Evolutionary conservation across 495 filamentous ascomycete species (phyloP).

Genomic region (Hypoxylon lienhwacheense): DNA sequence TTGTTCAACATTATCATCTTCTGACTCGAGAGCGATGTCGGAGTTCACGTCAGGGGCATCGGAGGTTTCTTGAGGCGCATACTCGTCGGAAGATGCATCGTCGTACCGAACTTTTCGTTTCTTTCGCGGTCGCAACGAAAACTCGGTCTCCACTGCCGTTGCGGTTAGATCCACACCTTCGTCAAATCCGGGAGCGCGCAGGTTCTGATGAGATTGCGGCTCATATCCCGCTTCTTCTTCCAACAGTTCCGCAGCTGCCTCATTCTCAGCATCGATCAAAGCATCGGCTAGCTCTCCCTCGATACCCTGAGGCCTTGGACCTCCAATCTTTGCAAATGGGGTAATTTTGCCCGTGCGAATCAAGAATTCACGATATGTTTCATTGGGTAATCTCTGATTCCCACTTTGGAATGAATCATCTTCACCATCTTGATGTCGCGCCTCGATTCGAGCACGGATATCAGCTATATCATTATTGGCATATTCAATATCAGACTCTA

Average conservation of each 20-base stretch:
- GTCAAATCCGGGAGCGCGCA: conserved; percentile 76
- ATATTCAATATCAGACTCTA: conserved; percentile 61
- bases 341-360: conserved; percentile 97
- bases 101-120: conserved; percentile 41
- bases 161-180: conserved; percentile 45
- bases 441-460: conserved; percentile 76
- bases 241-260: conserved; percentile 52
- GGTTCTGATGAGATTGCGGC: conserved; percentile 74
- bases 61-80: conserved; percentile 40
- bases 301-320: conserved; percentile 53
- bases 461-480: conserved; percentile 71
- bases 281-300: conserved; percentile 68
- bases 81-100: conserved; percentile 50
- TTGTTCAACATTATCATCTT: conserved; percentile 44
- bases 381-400: conserved; percentile 63
- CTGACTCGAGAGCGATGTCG: conserved; percentile 36
- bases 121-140: conserved; percentile 54
- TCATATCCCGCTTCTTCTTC: conserved; percentile 61
- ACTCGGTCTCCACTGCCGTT: conserved; percentile 49
- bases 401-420: conserved; percentile 42
- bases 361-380: conserved; percentile 83
- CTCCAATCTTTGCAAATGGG: conserved; percentile 76
- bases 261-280: conserved; percentile 72
- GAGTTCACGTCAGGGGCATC: conserved; percentile 38
- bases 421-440: conserved; percentile 59